Conservation (phyloP, 148 eudicot species). For the Rhododendron vialii region DNA sequence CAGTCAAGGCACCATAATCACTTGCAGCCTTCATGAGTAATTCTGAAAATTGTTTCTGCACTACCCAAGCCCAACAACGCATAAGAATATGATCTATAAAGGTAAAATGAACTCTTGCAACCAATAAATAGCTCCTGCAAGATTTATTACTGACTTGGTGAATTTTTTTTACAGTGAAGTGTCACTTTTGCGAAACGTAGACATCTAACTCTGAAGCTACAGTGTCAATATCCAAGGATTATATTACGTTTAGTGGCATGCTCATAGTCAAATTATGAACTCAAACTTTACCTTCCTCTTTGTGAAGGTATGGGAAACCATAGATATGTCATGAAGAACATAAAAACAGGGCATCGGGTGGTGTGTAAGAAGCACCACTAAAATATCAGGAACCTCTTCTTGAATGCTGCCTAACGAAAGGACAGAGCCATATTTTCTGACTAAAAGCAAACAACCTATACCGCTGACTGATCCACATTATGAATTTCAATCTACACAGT, state of each 20-base stretch:
- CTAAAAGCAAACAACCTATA: slow-evolving; percentile 2
- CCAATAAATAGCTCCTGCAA: not conserved
- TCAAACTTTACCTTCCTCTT: not conserved
- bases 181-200: not conserved
- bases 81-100: not conserved
- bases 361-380: not conserved
- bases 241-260: not conserved
- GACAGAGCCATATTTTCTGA: not conserved
- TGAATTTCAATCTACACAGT: not conserved
- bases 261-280: not conserved
- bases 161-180: not conserved
- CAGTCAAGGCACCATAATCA: slow-evolving; percentile 95
- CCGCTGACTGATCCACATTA: not conserved
- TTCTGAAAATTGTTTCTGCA: slow-evolving; percentile 96
- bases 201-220: not conserved
- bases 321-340: not conserved
- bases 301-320: not conserved
- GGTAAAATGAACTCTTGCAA: not conserved
- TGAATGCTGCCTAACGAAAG: not conserved
- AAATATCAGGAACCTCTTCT: not conserved
- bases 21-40: slow-evolving; percentile 95
- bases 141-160: not conserved
- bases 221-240: not conserved
- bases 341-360: not conserved
- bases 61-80: slow-evolving; percentile 10